Conservation (phyloP, 2,329 filamentous ascomycete genomes). For the Stachybotrys echinatus region DNA sequence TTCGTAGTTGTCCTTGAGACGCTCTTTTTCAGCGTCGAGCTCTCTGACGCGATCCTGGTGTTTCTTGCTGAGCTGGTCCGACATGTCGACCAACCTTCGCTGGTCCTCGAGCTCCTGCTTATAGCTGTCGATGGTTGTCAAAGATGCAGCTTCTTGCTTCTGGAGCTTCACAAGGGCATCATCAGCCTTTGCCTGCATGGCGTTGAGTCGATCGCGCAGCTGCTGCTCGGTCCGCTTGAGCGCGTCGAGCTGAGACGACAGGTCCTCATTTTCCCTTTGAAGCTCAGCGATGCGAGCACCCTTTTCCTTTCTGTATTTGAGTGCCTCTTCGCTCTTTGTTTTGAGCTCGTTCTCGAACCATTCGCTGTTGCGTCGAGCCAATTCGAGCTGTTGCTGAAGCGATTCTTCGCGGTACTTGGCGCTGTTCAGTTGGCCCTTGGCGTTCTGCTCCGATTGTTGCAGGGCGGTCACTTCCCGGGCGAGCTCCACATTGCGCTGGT, state of each 20-base stretch:
- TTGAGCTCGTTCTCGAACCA: slow-evolving; percentile 92
- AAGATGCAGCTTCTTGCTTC: slow-evolving; percentile 76
- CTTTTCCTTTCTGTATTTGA: slow-evolving; percentile 93
- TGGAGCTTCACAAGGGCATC: slow-evolving; percentile 78
- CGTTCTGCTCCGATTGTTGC: slow-evolving; percentile 78
- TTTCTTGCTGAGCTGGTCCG: slow-evolving; percentile 69
- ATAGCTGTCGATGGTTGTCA: slow-evolving; percentile 80
- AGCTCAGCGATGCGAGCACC: slow-evolving; percentile 82
- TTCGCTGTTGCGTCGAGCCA: slow-evolving; percentile 84
- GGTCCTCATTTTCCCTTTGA: slow-evolving; percentile 83
- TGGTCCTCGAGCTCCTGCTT: slow-evolving; percentile 79
- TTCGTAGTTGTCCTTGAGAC: slow-evolving; percentile 60
- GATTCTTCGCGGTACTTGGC: slow-evolving; percentile 89
- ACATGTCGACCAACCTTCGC: slow-evolving; percentile 75
- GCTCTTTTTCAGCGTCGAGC: slow-evolving; percentile 57
- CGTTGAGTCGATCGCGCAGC: slow-evolving; percentile 74
- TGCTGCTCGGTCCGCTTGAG: slow-evolving; percentile 75
- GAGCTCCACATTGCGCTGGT: slow-evolving; percentile 80
- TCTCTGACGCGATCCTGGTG: slow-evolving; percentile 66
- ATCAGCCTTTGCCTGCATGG: slow-evolving; percentile 81
- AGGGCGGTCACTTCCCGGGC: slow-evolving; percentile 75
- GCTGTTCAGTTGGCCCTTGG: slow-evolving; percentile 72
- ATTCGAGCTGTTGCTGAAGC: slow-evolving; percentile 82
- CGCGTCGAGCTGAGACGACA: slow-evolving; percentile 68
- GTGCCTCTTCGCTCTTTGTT: slow-evolving; percentile 78